Evolutionary conservation across 345 rosid genomes (phyloP).

Genomic region (Durio zibethinus): DNA sequence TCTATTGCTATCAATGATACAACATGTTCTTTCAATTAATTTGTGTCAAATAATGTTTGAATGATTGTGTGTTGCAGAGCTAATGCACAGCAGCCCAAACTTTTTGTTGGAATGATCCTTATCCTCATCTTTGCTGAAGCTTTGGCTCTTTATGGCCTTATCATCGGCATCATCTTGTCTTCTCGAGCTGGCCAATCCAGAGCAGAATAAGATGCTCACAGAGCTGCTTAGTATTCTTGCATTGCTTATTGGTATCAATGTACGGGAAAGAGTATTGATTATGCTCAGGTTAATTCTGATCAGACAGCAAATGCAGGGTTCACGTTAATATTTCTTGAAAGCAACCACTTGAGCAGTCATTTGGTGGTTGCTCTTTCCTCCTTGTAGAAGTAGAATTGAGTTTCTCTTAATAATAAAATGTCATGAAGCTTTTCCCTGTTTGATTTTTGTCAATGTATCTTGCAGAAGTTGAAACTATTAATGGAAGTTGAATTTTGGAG

Average conservation of each 20-base stretch:
- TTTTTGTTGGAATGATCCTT: slow-evolving; percentile 89
- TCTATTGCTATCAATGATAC: background rate
- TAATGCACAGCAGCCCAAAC: slow-evolving; percentile 91
- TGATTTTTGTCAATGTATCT: slow-evolving; percentile 18
- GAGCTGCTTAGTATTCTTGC: slow-evolving; percentile 25
- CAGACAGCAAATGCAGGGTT: slow-evolving; percentile 20
- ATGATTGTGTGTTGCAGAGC: slow-evolving; percentile 44
- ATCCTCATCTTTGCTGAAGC: slow-evolving; percentile 93
- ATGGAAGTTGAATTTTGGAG: slow-evolving; percentile 14
- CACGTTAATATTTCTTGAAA: slow-evolving; percentile 12
- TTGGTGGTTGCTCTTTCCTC: slow-evolving; percentile 23
- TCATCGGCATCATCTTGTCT: slow-evolving; percentile 88
- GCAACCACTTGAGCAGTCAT: slow-evolving; percentile 18
- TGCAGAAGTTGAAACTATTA: slow-evolving; percentile 11
- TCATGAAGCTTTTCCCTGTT: slow-evolving; percentile 19
- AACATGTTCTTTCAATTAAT: background rate
- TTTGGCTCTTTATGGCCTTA: slow-evolving; percentile 79
- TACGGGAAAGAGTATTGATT: slow-evolving; percentile 2
- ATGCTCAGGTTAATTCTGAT: slow-evolving; percentile 13
- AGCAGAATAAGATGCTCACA: slow-evolving; percentile 53
- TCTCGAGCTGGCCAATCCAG: slow-evolving; percentile 94
- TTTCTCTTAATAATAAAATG: slow-evolving; percentile 27
- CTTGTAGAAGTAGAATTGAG: slow-evolving; percentile 23
- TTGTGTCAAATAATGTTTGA: background rate
- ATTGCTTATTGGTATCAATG: slow-evolving; percentile 7